These are phyloP conservation scores for Calonectria ilicicola DNA, from an alignment of 2,329 filamentous ascomycete genomes.

Conservation along the genomic window DNA sequence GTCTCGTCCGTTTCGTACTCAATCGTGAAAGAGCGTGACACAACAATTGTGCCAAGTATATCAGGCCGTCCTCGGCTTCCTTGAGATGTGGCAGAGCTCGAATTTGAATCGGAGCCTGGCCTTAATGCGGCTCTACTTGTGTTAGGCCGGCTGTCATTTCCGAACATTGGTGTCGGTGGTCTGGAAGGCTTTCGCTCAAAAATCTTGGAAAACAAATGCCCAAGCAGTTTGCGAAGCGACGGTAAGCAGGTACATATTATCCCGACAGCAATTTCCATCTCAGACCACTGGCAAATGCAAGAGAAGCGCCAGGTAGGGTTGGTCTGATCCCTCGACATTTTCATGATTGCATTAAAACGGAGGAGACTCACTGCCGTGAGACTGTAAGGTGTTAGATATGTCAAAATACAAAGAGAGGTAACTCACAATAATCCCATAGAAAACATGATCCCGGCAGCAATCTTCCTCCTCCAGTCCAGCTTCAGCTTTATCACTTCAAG, in stretches of 20 bases:
- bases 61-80: background rate
- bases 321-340: background rate
- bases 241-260: background rate
- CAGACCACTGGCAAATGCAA: background rate
- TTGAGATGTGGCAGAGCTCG: background rate
- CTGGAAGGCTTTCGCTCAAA: background rate
- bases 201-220: background rate
- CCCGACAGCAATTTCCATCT: background rate
- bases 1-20: background rate
- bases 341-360: background rate
- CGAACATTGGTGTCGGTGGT: background rate
- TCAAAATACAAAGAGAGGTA: background rate
- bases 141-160: background rate
- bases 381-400: background rate
- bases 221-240: background rate
- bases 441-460: slow-evolving; percentile 57
- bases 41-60: background rate
- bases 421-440: slow-evolving; percentile 55
- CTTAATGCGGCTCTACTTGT: background rate
- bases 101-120: background rate
- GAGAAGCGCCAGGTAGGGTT: background rate
- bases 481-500: slow-evolving; percentile 50
- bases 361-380: background rate
- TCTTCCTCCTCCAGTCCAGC: slow-evolving; percentile 55
- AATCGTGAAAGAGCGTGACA: background rate